Percentiles rank a stretch among this genome's conserved stretches.
phyloP scores from a whole-genome alignment of 768 basidiomycete species.

The Lactarius sp. region DNA sequence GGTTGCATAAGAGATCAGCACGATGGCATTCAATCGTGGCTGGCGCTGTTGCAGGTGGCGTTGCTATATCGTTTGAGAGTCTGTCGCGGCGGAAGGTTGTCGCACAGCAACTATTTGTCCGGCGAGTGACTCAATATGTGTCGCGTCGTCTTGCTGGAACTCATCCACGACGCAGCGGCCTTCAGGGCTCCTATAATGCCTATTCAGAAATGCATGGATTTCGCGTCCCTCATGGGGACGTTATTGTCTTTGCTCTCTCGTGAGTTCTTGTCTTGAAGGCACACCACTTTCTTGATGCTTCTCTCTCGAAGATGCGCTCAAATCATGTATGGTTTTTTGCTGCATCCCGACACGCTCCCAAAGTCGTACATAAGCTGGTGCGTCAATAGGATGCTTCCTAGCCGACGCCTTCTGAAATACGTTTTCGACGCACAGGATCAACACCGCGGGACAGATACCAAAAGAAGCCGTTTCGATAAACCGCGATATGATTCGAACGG shows the following conservation, averaged over 20 bases:
- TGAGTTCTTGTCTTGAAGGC: conserved; percentile 32
- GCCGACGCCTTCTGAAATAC: conserved; percentile 14
- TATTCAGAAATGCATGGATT: conserved; percentile 64
- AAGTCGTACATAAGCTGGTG: conserved; percentile 74
- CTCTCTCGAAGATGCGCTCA: conserved; percentile 61
- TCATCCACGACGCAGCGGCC: conserved; percentile 47
- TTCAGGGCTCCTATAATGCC: conserved; percentile 86
- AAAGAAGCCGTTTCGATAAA: conserved; percentile 15
- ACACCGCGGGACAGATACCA: conserved; percentile 15
- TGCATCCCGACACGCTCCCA: conserved; percentile 80
- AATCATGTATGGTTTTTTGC: conserved; percentile 75
- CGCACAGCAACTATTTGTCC: conserved; percentile 85
- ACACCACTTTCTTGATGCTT: not conserved
- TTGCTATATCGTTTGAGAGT: conserved; percentile 77
- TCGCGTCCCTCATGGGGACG: conserved; percentile 74
- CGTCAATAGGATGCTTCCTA: conserved; percentile 24
- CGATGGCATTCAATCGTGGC: conserved; percentile 80
- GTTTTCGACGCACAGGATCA: conserved; percentile 20
- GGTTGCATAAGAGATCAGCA: conserved; percentile 61
- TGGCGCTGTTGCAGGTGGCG: conserved; percentile 66
- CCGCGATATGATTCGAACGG: conserved; percentile 11
- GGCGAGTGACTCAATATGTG: conserved; percentile 41
- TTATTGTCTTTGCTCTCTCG: conserved; percentile 75
- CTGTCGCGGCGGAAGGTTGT: conserved; percentile 57
- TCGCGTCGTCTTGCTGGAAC: not conserved